These are phyloP conservation scores for Artemisia tridentata DNA, from an alignment of 129 eudicot genomes.

Conservation along the genomic window DNA sequence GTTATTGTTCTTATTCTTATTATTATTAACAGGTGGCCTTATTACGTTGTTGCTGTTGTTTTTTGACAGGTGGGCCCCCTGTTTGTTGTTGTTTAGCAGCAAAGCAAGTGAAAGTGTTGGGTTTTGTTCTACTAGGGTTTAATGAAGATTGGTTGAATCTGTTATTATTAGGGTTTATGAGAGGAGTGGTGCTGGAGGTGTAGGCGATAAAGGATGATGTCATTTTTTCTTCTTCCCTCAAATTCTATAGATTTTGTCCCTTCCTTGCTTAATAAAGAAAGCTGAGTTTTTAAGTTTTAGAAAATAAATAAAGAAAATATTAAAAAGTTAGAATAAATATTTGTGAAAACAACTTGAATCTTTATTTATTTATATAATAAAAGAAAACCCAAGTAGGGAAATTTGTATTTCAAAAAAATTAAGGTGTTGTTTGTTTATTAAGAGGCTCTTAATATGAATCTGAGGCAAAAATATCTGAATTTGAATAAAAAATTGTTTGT, in stretches of 20 bases:
- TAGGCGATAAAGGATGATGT: conserved; percentile 36
- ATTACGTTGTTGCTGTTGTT: conserved; percentile 29
- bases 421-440: too few species aligned
- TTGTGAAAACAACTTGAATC: too few species aligned
- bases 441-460: too few species aligned
- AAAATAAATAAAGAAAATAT: too few species aligned
- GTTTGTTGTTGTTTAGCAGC: conserved; percentile 35
- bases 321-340: too few species aligned
- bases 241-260: too few species aligned
- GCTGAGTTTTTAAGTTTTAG: background rate
- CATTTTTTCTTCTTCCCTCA: conserved; percentile 13
- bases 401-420: too few species aligned
- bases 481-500: too few species aligned
- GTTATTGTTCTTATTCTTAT: conserved; percentile 10
- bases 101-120: conserved; percentile 20
- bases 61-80: conserved; percentile 39
- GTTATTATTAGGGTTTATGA: conserved; percentile 25
- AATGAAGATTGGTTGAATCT: conserved; percentile 26
- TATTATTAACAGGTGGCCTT: conserved; percentile 18
- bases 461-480: too few species aligned
- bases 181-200: conserved; percentile 19
- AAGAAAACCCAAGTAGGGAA: too few species aligned
- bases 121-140: conserved; percentile 27
- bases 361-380: too few species aligned
- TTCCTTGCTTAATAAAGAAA: background rate